Conservation (phyloP, 768 basidiomycete species). For the Scleroderma citrinum region DNA sequence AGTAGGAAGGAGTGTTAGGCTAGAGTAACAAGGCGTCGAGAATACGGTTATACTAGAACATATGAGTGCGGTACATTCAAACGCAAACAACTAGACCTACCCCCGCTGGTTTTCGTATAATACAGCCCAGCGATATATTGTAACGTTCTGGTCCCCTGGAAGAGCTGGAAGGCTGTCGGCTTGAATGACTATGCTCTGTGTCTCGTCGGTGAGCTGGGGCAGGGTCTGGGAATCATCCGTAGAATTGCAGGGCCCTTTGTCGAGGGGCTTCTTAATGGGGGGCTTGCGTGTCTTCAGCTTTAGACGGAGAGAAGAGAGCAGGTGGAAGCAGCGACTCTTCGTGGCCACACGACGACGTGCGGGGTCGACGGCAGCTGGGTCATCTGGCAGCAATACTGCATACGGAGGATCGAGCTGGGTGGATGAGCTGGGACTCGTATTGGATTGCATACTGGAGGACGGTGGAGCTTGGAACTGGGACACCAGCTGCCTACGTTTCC, state of each 20-base stretch:
- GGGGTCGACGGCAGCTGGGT: conserved; percentile 36
- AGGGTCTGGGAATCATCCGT: not conserved
- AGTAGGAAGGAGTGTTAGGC: conserved; percentile 57
- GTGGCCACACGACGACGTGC: conserved; percentile 42
- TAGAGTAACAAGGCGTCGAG: conserved; percentile 68
- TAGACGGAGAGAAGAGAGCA: conserved; percentile 25
- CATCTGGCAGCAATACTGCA: conserved; percentile 30
- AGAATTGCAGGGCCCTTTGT: not conserved
- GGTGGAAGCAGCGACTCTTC: conserved; percentile 28
- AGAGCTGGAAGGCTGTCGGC: conserved; percentile 14
- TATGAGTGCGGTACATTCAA: conserved; percentile 5
- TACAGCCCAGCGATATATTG: conserved; percentile 63
- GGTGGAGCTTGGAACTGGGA: no score
- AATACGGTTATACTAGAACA: conserved; percentile 54
- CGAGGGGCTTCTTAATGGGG: not conserved
- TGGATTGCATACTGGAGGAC: not conserved
- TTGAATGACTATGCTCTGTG: conserved; percentile 30
- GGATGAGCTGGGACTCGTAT: conserved; percentile 26
- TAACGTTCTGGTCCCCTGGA: conserved; percentile 37
- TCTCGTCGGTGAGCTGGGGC: conserved; percentile 4
- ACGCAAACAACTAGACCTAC: conserved; percentile 33
- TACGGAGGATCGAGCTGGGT: conserved; percentile 13
- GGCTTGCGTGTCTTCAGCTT: conserved; percentile 5
- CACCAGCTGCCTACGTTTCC: no score
- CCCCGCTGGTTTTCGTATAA: conserved; percentile 83